Evolutionary conservation across 148 eudicot genomes (phyloP), one percentile per base, ranked within the genome.

Genomic region (Limonium bicolor): DNA sequence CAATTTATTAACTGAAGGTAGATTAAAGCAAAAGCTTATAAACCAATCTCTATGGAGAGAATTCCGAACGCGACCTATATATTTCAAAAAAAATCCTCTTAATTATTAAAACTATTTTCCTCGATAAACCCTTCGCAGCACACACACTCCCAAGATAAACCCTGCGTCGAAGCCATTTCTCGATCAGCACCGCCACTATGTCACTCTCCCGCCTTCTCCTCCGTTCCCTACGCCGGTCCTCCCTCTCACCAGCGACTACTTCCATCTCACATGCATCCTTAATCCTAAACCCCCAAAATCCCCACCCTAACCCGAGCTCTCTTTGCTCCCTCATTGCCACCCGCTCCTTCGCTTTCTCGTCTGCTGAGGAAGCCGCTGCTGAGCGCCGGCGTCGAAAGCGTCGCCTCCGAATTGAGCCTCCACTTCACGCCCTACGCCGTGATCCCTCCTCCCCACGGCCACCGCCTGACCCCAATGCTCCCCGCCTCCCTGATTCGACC

Each of bases 281-380:
- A 41, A 32, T 63, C 44, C 56, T 32, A 28, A 24, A 34, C 48
- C 14, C 18, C 31, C 26, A 38, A 44, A 36, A 22, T 1, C 36
- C 18, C 8, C 65, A 11, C 43, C 36, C 18, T 6, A 62, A 11
- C 43, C 48, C 36, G 27, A 47, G 16, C 10, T 18, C 26, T 51
- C 65, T 59, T 12, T 20, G 36, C 55, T 26, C 50, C 40, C 47
- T 46, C n/a, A 14, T 36, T 45, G 61, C 71, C 3, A 28, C 37
- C 44, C 78, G 85, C 30, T 39, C 71, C 22, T 53, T 62, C 53
- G 69, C 84, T 22, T 81, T 72, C 74, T 70, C 96, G 61, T 81
- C 96, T 27, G 93, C 87, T 29, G 96, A 86, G 41, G 96, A 86
- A 62, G 96, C 96, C 31, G 96, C 96, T 1, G 87, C 92, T 0